Conservation (phyloP, 2,329 filamentous ascomycete genomes). For the Microcyclosporella mali region DNA sequence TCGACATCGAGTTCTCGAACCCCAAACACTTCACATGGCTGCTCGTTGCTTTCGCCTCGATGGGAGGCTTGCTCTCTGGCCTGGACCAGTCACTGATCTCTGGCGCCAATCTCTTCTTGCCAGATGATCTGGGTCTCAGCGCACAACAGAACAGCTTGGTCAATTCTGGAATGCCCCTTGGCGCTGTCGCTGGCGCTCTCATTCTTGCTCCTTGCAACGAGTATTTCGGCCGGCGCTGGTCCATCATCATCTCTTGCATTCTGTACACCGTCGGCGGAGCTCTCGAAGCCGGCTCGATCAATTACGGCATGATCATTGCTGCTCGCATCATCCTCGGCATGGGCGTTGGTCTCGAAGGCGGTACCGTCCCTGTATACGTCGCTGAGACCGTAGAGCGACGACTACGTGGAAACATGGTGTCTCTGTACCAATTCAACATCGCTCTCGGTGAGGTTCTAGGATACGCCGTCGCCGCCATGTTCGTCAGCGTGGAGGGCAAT, state of each 20-base stretch:
- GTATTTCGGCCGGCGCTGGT: constrained; percentile 58
- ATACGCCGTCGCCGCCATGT: constrained; percentile 67
- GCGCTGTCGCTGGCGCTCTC: constrained; percentile 63
- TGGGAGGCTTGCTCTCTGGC: constrained; percentile 67
- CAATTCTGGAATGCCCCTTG: constrained; percentile 65
- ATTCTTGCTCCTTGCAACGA: constrained; percentile 63
- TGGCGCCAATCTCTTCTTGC: constrained; percentile 63
- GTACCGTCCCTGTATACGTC: constrained; percentile 69
- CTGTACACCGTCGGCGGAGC: constrained; percentile 66
- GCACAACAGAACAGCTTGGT: constrained; percentile 57
- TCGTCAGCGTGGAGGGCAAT: constrained; percentile 61
- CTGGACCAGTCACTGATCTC: constrained; percentile 68
- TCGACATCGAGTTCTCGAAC: constrained; percentile 55
- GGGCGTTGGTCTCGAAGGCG: constrained; percentile 66
- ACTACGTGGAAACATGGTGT: constrained; percentile 63
- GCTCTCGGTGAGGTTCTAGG: constrained; percentile 68
- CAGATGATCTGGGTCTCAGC: constrained; percentile 50
- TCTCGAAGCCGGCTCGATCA: constrained; percentile 60
- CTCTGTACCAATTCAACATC: constrained; percentile 70
- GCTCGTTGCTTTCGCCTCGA: constrained; percentile 64
- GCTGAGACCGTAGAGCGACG: constrained; percentile 63
- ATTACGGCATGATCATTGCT: constrained; percentile 65
- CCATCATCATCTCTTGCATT: constrained; percentile 63
- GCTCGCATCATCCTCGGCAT: constrained; percentile 63
- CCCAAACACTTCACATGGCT: constrained; percentile 62